Evolutionary conservation across 139 green algal species (phyloP).

Genomic region (Closterium sp.): DNA sequence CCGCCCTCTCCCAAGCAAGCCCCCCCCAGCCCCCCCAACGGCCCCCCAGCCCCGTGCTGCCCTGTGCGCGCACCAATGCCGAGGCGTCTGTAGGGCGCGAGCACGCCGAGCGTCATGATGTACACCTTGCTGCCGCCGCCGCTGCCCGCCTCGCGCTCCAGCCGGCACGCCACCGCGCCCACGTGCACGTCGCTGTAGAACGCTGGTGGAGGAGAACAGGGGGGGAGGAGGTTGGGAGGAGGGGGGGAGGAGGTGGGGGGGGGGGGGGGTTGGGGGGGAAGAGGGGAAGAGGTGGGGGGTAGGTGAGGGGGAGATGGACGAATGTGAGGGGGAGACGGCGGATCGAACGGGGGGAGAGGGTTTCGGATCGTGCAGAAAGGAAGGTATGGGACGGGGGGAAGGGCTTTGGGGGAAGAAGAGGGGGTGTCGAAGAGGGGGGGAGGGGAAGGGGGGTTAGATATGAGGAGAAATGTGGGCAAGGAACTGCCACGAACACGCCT

Average conservation of each 20-base stretch:
- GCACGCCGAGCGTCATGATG: slow-evolving; percentile 84
- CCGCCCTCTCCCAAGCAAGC: too few relatives aligned
- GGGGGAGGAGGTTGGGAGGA: not conserved
- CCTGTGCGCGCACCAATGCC: slow-evolving; percentile 60
- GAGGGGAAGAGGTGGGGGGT: not conserved
- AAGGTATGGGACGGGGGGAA: not conserved
- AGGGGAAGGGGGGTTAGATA: too few relatives aligned
- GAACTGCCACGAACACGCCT: not conserved
- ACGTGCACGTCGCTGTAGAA: slow-evolving; percentile 61
- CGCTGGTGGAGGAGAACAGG: slow-evolving; percentile 28
- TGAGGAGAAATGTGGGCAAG: not conserved
- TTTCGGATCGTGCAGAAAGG: not conserved
- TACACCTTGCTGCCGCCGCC: slow-evolving; percentile 64
- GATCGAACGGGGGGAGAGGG: not conserved
- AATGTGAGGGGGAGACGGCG: not conserved
- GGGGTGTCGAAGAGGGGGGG: too few relatives aligned
- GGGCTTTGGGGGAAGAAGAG: too few relatives aligned
- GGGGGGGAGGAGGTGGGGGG: too few relatives aligned
- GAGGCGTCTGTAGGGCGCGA: slow-evolving; percentile 77
- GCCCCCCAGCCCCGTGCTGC: too few relatives aligned
- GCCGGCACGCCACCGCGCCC: slow-evolving; percentile 68
- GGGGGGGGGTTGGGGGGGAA: not conserved
- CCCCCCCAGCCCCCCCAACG: too few relatives aligned
- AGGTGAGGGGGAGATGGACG: not conserved
- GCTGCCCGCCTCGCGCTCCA: slow-evolving; percentile 56